Base-by-base conservation (phyloP, 2,329 filamentous ascomycete genomes). In the Colletotrichum agaves region DNA sequence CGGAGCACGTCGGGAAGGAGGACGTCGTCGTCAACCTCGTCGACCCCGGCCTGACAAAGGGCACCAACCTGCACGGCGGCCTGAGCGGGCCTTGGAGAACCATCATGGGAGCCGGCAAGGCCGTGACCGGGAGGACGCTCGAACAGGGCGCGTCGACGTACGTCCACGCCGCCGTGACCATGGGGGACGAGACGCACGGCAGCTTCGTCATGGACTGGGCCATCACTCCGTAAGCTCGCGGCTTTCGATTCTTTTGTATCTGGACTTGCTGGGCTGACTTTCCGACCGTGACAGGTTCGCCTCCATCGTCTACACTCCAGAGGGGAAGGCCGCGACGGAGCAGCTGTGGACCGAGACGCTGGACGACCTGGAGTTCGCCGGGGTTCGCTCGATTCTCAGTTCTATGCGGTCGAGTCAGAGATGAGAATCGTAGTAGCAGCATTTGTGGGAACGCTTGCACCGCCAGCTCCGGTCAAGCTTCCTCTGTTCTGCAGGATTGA, bases 111-210 rank as follows among this genome's bases (percentile, higher is more conserved):
- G 62, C 12, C 17, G 64, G 71, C 33, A 74, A 74, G 23, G 52
- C 61, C 2, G 3, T 78, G 5, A 66, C 71, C 2, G 79, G 69
- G 2, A 73, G 79, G 23, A 74, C 65, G 5, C 59, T 76, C 10
- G 71, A 74, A 17, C 76, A 79, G 3, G 84, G 80, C 1, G 83
- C 82, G 0, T 80, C 78, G 49, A 81, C 78, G 0, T 84, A 81
- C 67, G 53, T 86, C 3, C 82, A 87, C 70, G 83, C 83, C 0
- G 74, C 73, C 0, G 75, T 83, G 0, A 72, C 77, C 2, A 79
- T 84, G 66, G 84, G 84, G 0, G 77, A 77, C 52, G 83, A 85
- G 72, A 81, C 80, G 0, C 84, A 87, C 71, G 83, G 83, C 3
- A 81, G 79, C 44, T 85, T 81, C 62, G 23, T 85, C 0, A 83